Conservation (phyloP, 345 rosid genomes). For the Adansonia digitata region DNA sequence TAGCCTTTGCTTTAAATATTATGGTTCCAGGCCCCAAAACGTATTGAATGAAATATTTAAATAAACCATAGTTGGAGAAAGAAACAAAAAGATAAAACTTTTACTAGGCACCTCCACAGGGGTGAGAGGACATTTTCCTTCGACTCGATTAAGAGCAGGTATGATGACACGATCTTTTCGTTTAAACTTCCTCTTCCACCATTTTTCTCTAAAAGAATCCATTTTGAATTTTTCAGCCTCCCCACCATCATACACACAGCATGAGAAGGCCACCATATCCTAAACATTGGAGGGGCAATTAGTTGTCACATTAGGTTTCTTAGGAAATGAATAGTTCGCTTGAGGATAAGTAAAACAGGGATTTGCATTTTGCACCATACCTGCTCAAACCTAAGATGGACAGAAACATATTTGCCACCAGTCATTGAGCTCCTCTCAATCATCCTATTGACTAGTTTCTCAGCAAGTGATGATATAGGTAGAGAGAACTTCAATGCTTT, state of each 20-base stretch:
- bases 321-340: neutral
- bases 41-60: neutral
- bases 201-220: conserved; percentile 60
- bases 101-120: conserved; percentile 72
- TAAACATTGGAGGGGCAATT: conserved; percentile 22
- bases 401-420: conserved; percentile 72
- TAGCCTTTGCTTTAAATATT: neutral
- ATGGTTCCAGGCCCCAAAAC: conserved; percentile 4
- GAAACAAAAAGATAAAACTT: neutral
- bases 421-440: conserved; percentile 59
- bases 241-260: conserved; percentile 88
- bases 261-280: conserved; percentile 99
- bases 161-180: conserved; percentile 50
- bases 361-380: conserved; percentile 27
- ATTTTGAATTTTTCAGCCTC: conserved; percentile 61
- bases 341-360: neutral
- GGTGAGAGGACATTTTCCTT: conserved; percentile 92
- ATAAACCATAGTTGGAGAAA: neutral
- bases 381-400: conserved; percentile 96
- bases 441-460: conserved; percentile 65
- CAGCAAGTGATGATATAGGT: conserved; percentile 53
- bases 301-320: neutral
- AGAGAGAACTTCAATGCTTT: conserved; percentile 73
- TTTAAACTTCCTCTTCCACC: conserved; percentile 88
- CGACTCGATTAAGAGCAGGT: conserved; percentile 72